phyloP scores from a whole-genome alignment of 2,329 filamentous ascomycete species.

The Colletotrichum cereale region DNA sequence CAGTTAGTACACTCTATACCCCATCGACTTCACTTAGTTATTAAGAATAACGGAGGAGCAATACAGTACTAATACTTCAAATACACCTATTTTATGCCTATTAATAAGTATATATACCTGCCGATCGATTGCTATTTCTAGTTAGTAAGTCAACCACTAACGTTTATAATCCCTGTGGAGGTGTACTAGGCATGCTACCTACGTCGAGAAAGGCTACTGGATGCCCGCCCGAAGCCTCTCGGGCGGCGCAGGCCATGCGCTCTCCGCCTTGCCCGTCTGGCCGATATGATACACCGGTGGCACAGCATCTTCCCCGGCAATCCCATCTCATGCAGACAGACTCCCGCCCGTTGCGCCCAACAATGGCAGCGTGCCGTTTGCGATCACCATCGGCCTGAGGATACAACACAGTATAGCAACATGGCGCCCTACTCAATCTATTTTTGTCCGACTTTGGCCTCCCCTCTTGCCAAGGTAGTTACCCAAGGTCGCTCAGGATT shows the following conservation, averaged over 20 bases:
- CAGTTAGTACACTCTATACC: too few species aligned
- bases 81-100: too few species aligned
- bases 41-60: too few species aligned
- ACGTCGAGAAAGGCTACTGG: not conserved
- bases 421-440: not conserved
- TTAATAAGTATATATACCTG: too few species aligned
- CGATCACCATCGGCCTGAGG: not conserved
- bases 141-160: too few species aligned
- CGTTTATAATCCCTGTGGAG: too few species aligned
- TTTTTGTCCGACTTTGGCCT: conserved; percentile 4
- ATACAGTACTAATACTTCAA: too few species aligned
- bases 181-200: too few species aligned
- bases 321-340: conserved; percentile 13
- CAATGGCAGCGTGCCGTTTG: not conserved
- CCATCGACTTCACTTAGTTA: too few species aligned
- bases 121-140: too few species aligned
- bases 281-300: too few species aligned
- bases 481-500: not conserved
- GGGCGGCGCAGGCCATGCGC: not conserved
- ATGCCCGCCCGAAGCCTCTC: not conserved
- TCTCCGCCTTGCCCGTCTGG: not conserved
- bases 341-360: not conserved
- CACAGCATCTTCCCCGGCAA: conserved; percentile 4
- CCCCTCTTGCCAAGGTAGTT: not conserved
- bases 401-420: not conserved